phyloP scores from a whole-genome alignment of 306 rosid genomes.

The Myrica gale region DNA sequence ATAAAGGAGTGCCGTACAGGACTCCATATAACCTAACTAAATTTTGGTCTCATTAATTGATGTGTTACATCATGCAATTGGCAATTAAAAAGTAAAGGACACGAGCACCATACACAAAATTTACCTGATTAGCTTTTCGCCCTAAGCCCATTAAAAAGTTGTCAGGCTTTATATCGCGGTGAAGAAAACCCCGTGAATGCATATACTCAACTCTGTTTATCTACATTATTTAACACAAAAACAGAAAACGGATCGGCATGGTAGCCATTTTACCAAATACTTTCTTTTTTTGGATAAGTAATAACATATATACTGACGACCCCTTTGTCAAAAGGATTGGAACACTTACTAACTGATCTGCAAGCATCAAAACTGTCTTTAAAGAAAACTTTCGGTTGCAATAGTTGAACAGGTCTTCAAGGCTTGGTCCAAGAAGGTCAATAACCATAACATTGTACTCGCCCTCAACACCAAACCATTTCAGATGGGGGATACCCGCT shows the following conservation, averaged over 20 bases:
- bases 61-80: background rate
- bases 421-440: conserved; percentile 97
- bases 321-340: background rate
- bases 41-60: background rate
- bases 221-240: conserved; percentile 39
- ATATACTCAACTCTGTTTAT: conserved; percentile 95
- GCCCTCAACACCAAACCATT: conserved; percentile 98
- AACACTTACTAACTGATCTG: conserved; percentile 88
- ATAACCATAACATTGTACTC: conserved; percentile 95
- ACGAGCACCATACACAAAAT: background rate
- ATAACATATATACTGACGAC: conserved; percentile 1
- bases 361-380: conserved; percentile 96
- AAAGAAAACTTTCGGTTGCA: conserved; percentile 81
- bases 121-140: conserved; percentile 98
- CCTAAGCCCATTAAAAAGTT: conserved; percentile 99
- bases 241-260: conserved; percentile 27
- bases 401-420: conserved; percentile 92
- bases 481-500: conserved; percentile 96
- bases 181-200: conserved; percentile 97
- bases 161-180: conserved; percentile 99
- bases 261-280: conserved; percentile 9
- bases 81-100: background rate
- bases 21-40: background rate
- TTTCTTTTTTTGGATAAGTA: conserved; percentile 14
- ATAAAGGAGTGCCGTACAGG: background rate